Evolutionary conservation across 352 stramenopile species (phyloP), one percentile per base, ranked within the genome.

Genomic region (Phytophthora chlamydospora): DNA sequence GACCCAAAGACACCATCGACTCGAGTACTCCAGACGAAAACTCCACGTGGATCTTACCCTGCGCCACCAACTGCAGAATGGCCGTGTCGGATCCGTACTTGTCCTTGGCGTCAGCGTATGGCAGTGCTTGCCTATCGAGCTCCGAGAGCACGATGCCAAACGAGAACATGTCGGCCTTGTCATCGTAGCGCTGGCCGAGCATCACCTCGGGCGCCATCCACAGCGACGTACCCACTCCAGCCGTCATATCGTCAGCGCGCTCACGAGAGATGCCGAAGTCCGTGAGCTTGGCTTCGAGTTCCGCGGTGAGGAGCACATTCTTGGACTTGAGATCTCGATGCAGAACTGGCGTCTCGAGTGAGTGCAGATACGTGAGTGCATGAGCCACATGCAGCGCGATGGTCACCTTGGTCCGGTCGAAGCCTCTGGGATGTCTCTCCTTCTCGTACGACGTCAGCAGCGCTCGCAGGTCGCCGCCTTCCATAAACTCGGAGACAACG

Each of bases 401-500:
- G 35, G 58, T 65, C 31, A 76, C 51, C 59, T 83, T 82, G 47
- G 59, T 57, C 14, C 46, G n/a, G 61, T 69, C 49, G 29, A 74
- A 72, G 11, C 67, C 62, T 54, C 6, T 14, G 32, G 47, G 12
- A 6, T 61, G 53, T 2, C 46, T 49, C 0, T 52, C 42, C 42
- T 3, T 35, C 29, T 44, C 41, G 12, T 64, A 45, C 14, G 16
- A 17, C 1, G 17, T 38, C 29, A 85, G 39, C 19, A 88, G 64
- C 3, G 71, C 70, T 6, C 75, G 75, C 1, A 88, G 45, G 51
- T 88, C 77, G 1, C 78, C 78, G 4, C 68, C 63, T 10, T 83
- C 75, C 78, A 88, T 85, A 38, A 74, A 78, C 63, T 88, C 78
- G 6, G 66, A 79, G 12, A 87, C 75, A 2, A 68, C 62, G 3